Conservation (phyloP, 164 flowering plant species). For the Dillenia suffruticosa region DNA sequence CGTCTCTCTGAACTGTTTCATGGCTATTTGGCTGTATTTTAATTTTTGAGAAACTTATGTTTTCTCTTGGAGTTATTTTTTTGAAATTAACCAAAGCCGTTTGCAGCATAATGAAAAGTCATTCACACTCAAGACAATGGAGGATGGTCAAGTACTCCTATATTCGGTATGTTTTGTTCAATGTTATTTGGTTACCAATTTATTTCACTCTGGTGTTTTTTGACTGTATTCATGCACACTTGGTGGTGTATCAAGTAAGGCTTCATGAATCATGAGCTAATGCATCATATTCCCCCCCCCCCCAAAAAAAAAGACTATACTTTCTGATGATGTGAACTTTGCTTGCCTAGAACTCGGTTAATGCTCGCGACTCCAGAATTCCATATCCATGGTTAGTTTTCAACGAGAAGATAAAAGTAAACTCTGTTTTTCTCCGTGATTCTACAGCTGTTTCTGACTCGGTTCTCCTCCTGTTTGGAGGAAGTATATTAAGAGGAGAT, state of each 20-base stretch:
- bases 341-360: slow-evolving; percentile 67
- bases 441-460: slow-evolving; percentile 95
- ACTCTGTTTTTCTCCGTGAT: slow-evolving; percentile 85
- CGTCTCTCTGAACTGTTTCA: neutral
- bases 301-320: too few species aligned
- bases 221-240: too few species aligned
- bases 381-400: slow-evolving; percentile 96
- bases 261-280: too few species aligned
- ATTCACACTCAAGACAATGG: slow-evolving; percentile 83
- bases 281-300: too few species aligned
- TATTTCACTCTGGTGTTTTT: too few species aligned
- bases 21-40: neutral
- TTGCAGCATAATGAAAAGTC: slow-evolving; percentile 82
- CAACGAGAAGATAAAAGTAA: slow-evolving; percentile 91
- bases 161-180: slow-evolving; percentile 51
- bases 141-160: slow-evolving; percentile 88
- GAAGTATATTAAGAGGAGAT: slow-evolving; percentile 58
- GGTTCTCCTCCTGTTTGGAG: slow-evolving; percentile 87
- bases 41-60: too few species aligned
- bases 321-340: too few species aligned
- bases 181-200: neutral
- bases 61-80: neutral
- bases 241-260: too few species aligned
- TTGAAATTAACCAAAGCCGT: neutral
- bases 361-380: slow-evolving; percentile 64